These are phyloP conservation scores for Chlorella sp. DNA, from an alignment of 139 green algal genomes.

Conservation along the genomic window DNA sequence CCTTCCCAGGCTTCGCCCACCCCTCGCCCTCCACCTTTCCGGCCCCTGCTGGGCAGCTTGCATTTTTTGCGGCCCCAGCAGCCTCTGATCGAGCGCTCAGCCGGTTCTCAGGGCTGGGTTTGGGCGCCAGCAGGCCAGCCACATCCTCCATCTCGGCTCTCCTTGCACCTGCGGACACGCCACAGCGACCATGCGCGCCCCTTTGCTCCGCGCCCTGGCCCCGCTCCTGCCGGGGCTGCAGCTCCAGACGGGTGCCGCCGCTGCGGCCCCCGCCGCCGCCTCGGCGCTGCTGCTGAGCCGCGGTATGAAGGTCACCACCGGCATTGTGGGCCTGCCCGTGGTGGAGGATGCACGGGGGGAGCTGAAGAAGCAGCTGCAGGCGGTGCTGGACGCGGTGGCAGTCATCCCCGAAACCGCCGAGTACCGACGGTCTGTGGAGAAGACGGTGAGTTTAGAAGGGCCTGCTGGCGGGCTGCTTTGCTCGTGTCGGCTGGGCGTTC, in stretches of 20 bases:
- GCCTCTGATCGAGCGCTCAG: no score
- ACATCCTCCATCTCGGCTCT: no score
- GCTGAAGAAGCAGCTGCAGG: conserved; percentile 28
- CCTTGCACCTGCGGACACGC: no score
- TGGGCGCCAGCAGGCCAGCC: no score
- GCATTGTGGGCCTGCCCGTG: conserved; percentile 62
- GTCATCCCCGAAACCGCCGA: conserved; percentile 51
- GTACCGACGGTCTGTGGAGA: conserved; percentile 57
- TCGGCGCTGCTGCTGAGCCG: not conserved
- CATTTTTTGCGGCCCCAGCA: no score
- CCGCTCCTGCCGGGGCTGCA: conserved; percentile 4
- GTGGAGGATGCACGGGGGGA: conserved; percentile 31
- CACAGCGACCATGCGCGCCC: not conserved
- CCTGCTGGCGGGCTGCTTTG: no score
- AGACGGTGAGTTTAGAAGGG: conserved; percentile 18
- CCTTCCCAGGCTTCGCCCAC: no score
- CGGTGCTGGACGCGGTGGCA: conserved; percentile 50
- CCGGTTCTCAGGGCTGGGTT: no score
- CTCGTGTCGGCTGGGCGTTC: no score
- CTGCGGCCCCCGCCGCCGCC: not conserved
- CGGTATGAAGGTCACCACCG: conserved; percentile 56
- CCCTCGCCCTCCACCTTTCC: no score
- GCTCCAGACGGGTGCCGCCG: not conserved
- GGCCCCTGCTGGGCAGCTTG: no score
- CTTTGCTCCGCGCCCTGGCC: not conserved